Evolutionary conservation across 208 protist genomes (phyloP).

Genomic region (Leishmania tarentolae): DNA sequence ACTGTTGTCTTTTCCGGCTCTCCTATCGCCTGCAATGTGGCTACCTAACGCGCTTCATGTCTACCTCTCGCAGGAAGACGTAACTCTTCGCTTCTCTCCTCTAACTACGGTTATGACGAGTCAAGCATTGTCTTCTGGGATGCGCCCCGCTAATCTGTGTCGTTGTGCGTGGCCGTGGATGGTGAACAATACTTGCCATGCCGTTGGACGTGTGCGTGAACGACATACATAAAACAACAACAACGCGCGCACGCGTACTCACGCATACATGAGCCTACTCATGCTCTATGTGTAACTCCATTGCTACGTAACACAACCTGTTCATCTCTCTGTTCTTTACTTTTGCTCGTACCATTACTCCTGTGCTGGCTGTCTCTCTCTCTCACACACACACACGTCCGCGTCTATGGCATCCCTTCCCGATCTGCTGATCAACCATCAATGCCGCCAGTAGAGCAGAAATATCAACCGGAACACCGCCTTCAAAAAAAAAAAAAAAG

Average conservation of each 20-base stretch:
- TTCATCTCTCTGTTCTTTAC: neutral
- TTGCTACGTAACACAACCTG: neutral
- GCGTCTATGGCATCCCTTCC: neutral
- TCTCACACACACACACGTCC: neutral
- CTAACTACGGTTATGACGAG: neutral
- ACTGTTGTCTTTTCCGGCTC: slow-evolving; percentile 5
- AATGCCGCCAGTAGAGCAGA: neutral
- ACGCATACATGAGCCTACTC: neutral
- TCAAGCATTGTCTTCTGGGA: neutral
- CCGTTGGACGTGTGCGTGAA: neutral
- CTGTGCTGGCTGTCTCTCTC: neutral
- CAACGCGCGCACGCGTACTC: neutral
- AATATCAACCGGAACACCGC: neutral
- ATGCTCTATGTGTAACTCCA: neutral
- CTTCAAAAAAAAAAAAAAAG: neutral
- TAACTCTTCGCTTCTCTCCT: neutral
- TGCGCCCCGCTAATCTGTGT: neutral
- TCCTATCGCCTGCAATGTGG: neutral
- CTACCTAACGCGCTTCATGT: neutral
- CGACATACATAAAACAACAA: neutral
- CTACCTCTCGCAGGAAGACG: neutral
- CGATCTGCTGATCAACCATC: too few relatives aligned
- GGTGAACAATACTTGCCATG: neutral
- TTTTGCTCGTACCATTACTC: neutral
- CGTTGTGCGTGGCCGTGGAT: neutral